Evolutionary conservation across 2,329 filamentous ascomycete species (phyloP).

Genomic region (Zymoseptoria tritici): DNA sequence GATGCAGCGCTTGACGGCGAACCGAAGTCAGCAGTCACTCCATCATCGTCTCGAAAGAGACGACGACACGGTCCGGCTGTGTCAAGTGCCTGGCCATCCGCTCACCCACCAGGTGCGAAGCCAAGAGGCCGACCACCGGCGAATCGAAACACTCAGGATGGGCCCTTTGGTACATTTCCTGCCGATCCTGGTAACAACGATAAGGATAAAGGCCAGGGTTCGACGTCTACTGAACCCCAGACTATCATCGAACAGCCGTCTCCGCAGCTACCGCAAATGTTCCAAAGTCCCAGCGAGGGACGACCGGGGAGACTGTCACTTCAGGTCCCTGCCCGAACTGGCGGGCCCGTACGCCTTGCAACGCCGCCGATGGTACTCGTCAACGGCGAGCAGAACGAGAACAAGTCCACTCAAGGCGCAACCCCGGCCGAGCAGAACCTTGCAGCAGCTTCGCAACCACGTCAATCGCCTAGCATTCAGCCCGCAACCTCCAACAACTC

Average conservation of each 20-base stretch:
- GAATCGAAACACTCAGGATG: slow-evolving; percentile 58
- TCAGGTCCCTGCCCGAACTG: slow-evolving; percentile 55
- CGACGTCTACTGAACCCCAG: background rate
- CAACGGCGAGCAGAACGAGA: slow-evolving; percentile 40
- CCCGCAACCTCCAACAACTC: background rate
- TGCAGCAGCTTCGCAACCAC: background rate
- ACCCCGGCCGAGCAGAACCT: slow-evolving; percentile 10
- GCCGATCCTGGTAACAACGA: slow-evolving; percentile 43
- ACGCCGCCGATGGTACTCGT: slow-evolving; percentile 51
- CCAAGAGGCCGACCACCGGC: slow-evolving; percentile 72
- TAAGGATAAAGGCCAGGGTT: slow-evolving; percentile 12
- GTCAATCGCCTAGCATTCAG: background rate
- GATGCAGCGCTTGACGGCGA: slow-evolving; percentile 46
- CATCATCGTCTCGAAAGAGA: slow-evolving; percentile 46
- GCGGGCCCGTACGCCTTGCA: slow-evolving; percentile 55
- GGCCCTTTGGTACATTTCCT: slow-evolving; percentile 63
- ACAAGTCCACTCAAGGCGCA: slow-evolving; percentile 3
- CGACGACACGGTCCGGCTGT: slow-evolving; percentile 76
- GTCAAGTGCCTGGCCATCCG: slow-evolving; percentile 78
- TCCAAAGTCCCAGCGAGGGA: slow-evolving; percentile 17
- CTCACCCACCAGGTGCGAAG: slow-evolving; percentile 59
- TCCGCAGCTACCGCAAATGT: slow-evolving; percentile 46
- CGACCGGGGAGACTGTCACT: slow-evolving; percentile 50
- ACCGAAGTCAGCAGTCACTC: slow-evolving; percentile 67
- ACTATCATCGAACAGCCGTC: slow-evolving; percentile 35